phyloP scores from a whole-genome alignment of 202 grass and related monocot genomes.

The Eragrostis tef region DNA sequence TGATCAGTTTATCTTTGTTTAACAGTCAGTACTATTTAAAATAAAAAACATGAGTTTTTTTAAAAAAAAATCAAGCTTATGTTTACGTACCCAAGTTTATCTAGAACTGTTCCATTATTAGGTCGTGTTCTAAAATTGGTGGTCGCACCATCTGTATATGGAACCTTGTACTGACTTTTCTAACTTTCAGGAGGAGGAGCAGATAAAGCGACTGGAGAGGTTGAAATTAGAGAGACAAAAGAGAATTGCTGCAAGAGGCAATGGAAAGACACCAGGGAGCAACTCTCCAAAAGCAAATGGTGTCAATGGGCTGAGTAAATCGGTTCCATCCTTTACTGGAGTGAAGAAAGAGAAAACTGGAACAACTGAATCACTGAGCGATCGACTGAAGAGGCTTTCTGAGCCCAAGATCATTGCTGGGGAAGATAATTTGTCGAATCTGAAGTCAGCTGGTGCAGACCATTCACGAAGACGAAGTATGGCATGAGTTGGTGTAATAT shows the following conservation, averaged over 20 bases:
- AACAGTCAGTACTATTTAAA: background rate
- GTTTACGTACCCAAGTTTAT: background rate
- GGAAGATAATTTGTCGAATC: slow-evolving; percentile 29
- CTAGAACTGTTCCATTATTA: background rate
- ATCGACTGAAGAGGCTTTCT: slow-evolving; percentile 70
- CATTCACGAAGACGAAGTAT: slow-evolving; percentile 54
- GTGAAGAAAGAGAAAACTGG: slow-evolving; percentile 69
- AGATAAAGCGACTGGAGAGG: slow-evolving; percentile 80
- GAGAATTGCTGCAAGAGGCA: slow-evolving; percentile 77
- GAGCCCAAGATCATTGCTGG: slow-evolving; percentile 59
- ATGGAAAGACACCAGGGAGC: slow-evolving; percentile 39
- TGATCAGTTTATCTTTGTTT: background rate
- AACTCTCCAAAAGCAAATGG: slow-evolving; percentile 53
- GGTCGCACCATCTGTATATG: slow-evolving; percentile 28
- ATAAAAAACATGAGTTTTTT: background rate
- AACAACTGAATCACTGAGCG: slow-evolving; percentile 48
- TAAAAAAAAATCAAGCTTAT: background rate
- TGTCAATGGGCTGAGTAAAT: slow-evolving; percentile 65
- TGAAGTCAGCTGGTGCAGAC: slow-evolving; percentile 29
- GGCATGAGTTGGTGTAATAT: slow-evolving; percentile 32
- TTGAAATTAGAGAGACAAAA: slow-evolving; percentile 93
- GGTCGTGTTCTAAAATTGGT: background rate
- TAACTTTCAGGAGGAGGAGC: slow-evolving; percentile 78
- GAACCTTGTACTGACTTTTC: slow-evolving; percentile 22
- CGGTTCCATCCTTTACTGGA: slow-evolving; percentile 67